These are phyloP conservation scores for Mycena crocata DNA, from an alignment of 768 basidiomycete genomes.

Conservation along the genomic window DNA sequence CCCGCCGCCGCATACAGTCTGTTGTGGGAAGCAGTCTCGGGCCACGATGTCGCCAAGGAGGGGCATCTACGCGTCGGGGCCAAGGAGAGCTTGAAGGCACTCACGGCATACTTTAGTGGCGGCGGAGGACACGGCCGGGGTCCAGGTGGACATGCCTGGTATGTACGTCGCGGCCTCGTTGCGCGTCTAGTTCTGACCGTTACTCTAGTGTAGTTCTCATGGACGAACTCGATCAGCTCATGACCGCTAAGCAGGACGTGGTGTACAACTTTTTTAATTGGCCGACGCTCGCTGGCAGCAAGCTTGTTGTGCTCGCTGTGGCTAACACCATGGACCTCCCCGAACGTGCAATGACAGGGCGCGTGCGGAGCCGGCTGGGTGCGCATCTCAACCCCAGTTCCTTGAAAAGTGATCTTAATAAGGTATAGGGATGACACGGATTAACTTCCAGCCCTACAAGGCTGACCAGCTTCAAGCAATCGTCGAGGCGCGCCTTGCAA, in stretches of 20 bases:
- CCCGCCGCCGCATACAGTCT: conserved; percentile 92
- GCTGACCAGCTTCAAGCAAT: conserved; percentile 85
- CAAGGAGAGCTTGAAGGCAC: conserved; percentile 84
- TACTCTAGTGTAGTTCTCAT: conserved; percentile 91
- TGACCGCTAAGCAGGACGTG: conserved; percentile 97
- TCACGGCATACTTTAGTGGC: conserved; percentile 82
- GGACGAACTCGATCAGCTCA: conserved; percentile 98
- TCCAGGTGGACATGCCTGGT: conserved; percentile 92
- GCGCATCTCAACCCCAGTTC: conserved; percentile 34
- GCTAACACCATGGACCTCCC: conserved; percentile 99
- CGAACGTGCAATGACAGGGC: conserved; percentile 91
- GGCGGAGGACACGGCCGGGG: conserved; percentile 71
- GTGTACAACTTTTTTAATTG: conserved; percentile 99
- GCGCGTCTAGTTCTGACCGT: conserved; percentile 3
- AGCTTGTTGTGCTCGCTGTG: conserved; percentile 94
- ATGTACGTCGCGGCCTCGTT: conserved; percentile 36
- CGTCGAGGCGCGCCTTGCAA: conserved; percentile 82
- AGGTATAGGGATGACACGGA: conserved; percentile 82
- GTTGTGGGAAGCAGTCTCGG: conserved; percentile 94
- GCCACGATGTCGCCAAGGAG: conserved; percentile 71
- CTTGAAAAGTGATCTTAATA: background rate
- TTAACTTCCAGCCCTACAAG: conserved; percentile 92
- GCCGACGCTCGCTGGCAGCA: conserved; percentile 91
- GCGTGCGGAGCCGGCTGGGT: conserved; percentile 94
- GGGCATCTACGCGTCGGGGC: conserved; percentile 76